phyloP scores from a whole-genome alignment of 2,329 filamentous ascomycete species.

The Trichothecium roseum region DNA sequence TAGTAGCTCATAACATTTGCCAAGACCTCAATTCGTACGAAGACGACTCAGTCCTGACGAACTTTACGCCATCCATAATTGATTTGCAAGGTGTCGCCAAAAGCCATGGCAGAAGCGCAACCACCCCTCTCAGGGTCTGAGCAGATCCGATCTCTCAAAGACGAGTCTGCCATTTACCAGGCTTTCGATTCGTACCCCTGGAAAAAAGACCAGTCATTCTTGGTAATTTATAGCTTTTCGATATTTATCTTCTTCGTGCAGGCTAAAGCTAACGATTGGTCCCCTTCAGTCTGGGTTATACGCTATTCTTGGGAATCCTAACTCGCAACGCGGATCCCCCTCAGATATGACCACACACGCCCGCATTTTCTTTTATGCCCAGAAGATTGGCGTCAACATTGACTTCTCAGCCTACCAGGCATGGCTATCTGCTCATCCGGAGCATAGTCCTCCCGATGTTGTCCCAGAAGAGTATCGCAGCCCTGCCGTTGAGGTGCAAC shows the following conservation, averaged over 20 bases:
- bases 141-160: constrained; percentile 26
- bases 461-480: constrained; percentile 22
- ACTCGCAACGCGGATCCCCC: constrained; percentile 32
- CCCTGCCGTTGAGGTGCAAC: neutral
- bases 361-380: constrained; percentile 56
- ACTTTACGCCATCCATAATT: neutral
- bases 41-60: no score
- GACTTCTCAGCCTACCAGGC: constrained; percentile 58
- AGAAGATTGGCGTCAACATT: constrained; percentile 39
- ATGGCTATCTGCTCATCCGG: constrained; percentile 39
- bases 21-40: no score
- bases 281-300: constrained; percentile 42
- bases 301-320: constrained; percentile 51
- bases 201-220: constrained; percentile 57
- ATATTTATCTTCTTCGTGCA: neutral
- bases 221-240: constrained; percentile 30
- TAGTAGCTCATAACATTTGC: no score
- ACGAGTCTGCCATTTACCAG: constrained; percentile 37
- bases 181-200: constrained; percentile 59
- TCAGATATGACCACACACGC: constrained; percentile 53
- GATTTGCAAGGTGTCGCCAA: neutral
- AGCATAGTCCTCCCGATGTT: constrained; percentile 22
- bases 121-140: constrained; percentile 19
- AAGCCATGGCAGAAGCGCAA: constrained; percentile 7
- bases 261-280: neutral